Conservation (phyloP, 163 green algal species). For the Scenedesmus sp. region DNA sequence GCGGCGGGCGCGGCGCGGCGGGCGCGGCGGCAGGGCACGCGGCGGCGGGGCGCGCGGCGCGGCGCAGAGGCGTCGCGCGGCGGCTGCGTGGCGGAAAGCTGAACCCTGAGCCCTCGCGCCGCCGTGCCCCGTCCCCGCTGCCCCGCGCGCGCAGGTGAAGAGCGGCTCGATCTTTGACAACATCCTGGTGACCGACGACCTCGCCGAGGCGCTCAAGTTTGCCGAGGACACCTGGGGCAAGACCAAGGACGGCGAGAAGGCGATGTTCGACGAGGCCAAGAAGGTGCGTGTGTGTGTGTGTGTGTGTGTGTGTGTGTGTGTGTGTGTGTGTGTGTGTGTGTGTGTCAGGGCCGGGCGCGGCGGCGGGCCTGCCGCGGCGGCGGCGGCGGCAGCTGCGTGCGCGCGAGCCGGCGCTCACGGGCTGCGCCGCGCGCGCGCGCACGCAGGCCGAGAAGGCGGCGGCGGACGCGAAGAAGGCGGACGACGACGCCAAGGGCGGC, state of each 20-base stretch:
- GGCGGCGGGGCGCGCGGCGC: no score
- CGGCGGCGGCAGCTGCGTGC: not conserved
- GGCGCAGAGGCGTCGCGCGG: no score
- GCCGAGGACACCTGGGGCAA: constrained; percentile 81
- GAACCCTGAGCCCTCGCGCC: no score
- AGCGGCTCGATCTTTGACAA: constrained; percentile 91
- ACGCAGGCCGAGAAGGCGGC: constrained; percentile 7
- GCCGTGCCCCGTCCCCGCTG: no score
- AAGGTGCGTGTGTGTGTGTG: constrained; percentile 10
- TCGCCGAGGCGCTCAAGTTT: constrained; percentile 78
- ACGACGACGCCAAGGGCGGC: not conserved
- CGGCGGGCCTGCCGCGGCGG: no score
- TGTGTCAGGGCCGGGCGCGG: no score
- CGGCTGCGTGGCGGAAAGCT: no score
- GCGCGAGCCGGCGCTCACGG: not conserved
- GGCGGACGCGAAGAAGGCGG: constrained; percentile 12
- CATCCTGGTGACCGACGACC: constrained; percentile 85
- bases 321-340: not conserved
- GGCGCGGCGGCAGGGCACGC: no score
- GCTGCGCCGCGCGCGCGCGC: not conserved
- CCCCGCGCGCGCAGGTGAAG: constrained; percentile 76
- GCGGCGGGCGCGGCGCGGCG: no score
- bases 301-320: not conserved
- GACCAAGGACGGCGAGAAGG: constrained; percentile 77
- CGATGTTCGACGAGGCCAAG: constrained; percentile 68